phyloP scores from a whole-genome alignment of 106 monocot genomes.

The Dioscorea alata region DNA sequence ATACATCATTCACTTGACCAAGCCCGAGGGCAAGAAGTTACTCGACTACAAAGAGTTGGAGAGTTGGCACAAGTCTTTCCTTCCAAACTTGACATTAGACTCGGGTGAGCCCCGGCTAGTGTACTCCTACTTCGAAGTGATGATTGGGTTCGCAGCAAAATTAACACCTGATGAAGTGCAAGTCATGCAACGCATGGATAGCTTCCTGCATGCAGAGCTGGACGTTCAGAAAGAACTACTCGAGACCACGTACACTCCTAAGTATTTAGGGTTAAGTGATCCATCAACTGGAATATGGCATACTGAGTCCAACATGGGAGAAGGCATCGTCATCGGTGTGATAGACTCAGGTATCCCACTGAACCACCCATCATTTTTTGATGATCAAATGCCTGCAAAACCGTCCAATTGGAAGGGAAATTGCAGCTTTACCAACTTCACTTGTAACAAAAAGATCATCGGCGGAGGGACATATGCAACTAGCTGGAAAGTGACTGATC shows the following conservation, averaged over 20 bases:
- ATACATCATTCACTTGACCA: conserved; percentile 2
- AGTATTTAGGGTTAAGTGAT: not conserved
- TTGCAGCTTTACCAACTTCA: not conserved
- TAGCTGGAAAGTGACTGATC: not conserved
- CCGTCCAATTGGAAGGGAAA: not conserved
- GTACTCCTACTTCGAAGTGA: not conserved
- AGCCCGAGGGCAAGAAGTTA: not conserved
- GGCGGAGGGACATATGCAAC: not conserved
- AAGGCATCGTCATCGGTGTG: conserved; percentile 5
- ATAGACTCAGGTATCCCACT: conserved; percentile 2
- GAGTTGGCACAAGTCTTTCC: conserved; percentile 3
- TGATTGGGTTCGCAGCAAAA: conserved; percentile 4
- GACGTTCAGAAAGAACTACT: not conserved
- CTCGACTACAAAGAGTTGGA: not conserved
- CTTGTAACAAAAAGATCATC: conserved; percentile 10
- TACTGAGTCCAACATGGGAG: not conserved
- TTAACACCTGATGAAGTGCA: not conserved
- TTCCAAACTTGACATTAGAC: not conserved
- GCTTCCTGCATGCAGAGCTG: not conserved
- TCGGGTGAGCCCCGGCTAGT: not conserved
- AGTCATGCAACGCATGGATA: not conserved
- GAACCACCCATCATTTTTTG: not conserved
- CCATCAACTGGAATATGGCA: not conserved
- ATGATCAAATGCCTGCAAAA: not conserved
- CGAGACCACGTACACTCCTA: conserved; percentile 2